Base-by-base conservation (phyloP, 2,329 filamentous ascomycete species). In the Chrysoporthe austroafricana region DNA sequence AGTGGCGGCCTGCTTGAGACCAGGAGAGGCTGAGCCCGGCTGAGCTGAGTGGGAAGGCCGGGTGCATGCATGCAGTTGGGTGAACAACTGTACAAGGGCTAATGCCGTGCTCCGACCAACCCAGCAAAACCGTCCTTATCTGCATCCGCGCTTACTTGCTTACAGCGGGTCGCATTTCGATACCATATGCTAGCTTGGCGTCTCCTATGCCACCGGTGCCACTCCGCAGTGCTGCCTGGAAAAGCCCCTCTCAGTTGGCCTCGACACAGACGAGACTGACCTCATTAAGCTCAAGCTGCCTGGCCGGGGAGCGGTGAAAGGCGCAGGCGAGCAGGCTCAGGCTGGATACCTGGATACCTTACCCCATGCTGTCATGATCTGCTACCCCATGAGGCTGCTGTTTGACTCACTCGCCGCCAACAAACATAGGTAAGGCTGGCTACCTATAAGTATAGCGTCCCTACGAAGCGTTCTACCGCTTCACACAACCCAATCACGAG, bases 201-300 rank as follows among this genome's bases (percentile, higher is more conserved):
- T 14, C 21, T 32, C 4, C 50, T 54, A 32, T 32, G 21, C 32
- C 50, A 34, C 26, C 34, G 34, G 36, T 60, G 36, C 39, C 13
- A 32, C 57, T 42, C 32, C 56, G 39, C 57, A 60, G 57, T 60
- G 57, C 39, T 60, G 57, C 36, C 57, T 60, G 39, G n/a, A 57
- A 54, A 5, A 13, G 50, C 9, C 50, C 26, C 50, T 14, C 50
- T 32, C 26, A 26, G n/a, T 13, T 13, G 32, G 52, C 52, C 54
- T 39, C 14, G 1, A 39, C 7, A 39, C n/a, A 9, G 32, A 9
- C 34, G 4, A 18, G 7, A 7, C 39, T 57, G 34, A 32, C 54
- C 54, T 57, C 54, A 39, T 11, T n/a, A 57, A 13, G 54, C 34
- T 57, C 54, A 18, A 18, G 8, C 34, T 39, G 54, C 54, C 14